Conservation (phyloP, 2,329 filamentous ascomycete genomes). For the Ceratocystis smalleyi region DNA sequence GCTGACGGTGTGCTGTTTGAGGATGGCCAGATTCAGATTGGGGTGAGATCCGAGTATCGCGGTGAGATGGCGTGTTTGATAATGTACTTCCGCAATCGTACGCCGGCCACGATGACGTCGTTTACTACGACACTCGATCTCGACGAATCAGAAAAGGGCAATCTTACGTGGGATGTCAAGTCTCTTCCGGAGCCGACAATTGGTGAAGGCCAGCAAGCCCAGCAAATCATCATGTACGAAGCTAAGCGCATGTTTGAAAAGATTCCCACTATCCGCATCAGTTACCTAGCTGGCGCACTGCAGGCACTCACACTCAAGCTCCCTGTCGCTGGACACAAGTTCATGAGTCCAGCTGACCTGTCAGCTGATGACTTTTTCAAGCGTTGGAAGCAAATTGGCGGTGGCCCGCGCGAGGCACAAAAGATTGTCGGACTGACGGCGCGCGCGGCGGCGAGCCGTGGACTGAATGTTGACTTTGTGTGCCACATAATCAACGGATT, state of each 20-base stretch:
- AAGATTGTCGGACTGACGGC: constrained; percentile 56
- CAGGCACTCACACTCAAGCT: constrained; percentile 86
- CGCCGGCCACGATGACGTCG: constrained; percentile 65
- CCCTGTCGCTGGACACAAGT: constrained; percentile 80
- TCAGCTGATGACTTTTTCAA: constrained; percentile 93
- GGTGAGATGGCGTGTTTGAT: constrained; percentile 93
- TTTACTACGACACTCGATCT: constrained; percentile 92
- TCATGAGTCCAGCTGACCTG: constrained; percentile 85
- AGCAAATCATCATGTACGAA: constrained; percentile 92
- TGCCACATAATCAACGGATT: constrained; percentile 65
- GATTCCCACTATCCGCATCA: constrained; percentile 81
- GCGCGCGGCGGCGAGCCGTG: constrained; percentile 31
- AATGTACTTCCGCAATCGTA: constrained; percentile 91
- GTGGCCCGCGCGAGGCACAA: constrained; percentile 72
- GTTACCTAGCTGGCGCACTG: constrained; percentile 82
- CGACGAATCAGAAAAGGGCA: constrained; percentile 46
- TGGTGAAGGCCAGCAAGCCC: constrained; percentile 57
- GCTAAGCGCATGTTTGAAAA: constrained; percentile 66
- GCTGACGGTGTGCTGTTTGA: constrained; percentile 85
- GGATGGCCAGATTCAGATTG: constrained; percentile 84
- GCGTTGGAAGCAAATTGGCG: constrained; percentile 96
- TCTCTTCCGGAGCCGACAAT: constrained; percentile 74
- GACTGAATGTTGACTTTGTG: constrained; percentile 57
- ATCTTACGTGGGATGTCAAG: constrained; percentile 74
- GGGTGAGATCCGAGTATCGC: constrained; percentile 83